Conservation (phyloP, 305 asterid species). For the Fraxinus baroniana region DNA sequence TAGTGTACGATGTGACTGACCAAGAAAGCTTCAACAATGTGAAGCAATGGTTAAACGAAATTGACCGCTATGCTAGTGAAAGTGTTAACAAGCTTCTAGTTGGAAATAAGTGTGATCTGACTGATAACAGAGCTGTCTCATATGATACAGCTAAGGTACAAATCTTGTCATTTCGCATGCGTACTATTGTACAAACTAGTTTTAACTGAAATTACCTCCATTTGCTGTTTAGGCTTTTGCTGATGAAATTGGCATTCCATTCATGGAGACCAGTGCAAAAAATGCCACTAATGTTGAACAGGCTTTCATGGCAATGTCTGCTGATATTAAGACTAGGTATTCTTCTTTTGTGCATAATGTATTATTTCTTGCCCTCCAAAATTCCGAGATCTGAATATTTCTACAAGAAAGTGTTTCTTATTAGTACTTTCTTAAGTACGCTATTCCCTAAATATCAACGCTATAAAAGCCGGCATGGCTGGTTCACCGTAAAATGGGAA, state of each 20-base stretch:
- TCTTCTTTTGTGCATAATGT: background rate
- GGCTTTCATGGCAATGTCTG: slow-evolving; percentile 84
- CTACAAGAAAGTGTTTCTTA: background rate
- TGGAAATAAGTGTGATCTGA: slow-evolving; percentile 69
- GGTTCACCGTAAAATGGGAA: background rate
- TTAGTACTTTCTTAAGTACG: background rate
- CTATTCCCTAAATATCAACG: background rate
- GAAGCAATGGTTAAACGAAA: slow-evolving; percentile 73
- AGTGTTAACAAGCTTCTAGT: slow-evolving; percentile 76
- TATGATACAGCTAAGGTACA: slow-evolving; percentile 77
- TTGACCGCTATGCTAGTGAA: slow-evolving; percentile 81
- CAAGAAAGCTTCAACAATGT: slow-evolving; percentile 36
- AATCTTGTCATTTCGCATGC: background rate
- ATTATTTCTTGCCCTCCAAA: background rate
- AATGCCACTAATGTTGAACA: slow-evolving; percentile 67
- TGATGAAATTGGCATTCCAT: slow-evolving; percentile 79
- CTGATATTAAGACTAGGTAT: slow-evolving; percentile 70
- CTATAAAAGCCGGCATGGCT: background rate
- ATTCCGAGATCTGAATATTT: background rate
- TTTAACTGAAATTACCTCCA: slow-evolving; percentile 13
- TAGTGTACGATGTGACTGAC: slow-evolving; percentile 76
- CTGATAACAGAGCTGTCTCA: slow-evolving; percentile 66
- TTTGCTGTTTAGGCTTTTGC: slow-evolving; percentile 58
- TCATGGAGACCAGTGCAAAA: slow-evolving; percentile 80
- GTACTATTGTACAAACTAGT: slow-evolving; percentile 2